Conservation (phyloP, 2,329 filamentous ascomycete genomes). For the Claviceps sp. region DNA sequence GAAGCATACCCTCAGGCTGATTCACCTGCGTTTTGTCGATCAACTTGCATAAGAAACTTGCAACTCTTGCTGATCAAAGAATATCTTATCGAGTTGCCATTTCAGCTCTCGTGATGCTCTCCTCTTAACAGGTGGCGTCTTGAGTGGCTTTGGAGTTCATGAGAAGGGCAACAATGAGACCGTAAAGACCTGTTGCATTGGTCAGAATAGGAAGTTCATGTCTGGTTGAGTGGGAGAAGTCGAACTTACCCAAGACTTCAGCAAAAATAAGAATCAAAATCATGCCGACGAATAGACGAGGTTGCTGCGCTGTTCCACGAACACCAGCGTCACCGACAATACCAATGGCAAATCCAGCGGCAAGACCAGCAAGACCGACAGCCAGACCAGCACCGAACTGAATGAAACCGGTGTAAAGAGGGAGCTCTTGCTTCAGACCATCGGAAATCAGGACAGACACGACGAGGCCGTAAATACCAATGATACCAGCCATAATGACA, state of each 20-base stretch:
- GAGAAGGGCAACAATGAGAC: conserved; percentile 93
- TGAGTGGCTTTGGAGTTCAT: conserved; percentile 91
- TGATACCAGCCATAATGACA: conserved; percentile 99
- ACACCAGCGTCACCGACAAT: conserved; percentile 85
- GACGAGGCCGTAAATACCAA: conserved; percentile 94
- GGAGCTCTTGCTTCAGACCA: conserved; percentile 55
- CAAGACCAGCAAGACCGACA: conserved; percentile 71
- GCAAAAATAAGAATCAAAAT: conserved; percentile 99
- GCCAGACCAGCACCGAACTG: conserved; percentile 73
- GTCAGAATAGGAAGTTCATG: conserved; percentile 11
- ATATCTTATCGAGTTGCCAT: conserved; percentile 23
- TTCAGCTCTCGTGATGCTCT: conserved; percentile 7
- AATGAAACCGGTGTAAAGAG: conserved; percentile 73
- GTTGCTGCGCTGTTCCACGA: conserved; percentile 72
- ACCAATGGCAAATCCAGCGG: conserved; percentile 76
- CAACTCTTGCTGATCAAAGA: conserved; percentile 17
- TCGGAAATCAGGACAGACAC: conserved; percentile 80
- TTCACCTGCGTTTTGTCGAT: conserved; percentile 11
- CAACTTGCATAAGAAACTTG: conserved; percentile 10
- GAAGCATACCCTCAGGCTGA: conserved; percentile 12
- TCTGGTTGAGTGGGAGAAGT: neutral
- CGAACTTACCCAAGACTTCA: conserved; percentile 81
- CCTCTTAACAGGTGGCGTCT: conserved; percentile 44
- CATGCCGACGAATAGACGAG: conserved; percentile 88
- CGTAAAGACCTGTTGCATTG: conserved; percentile 71